A percentile compares a stretch with the other conserved stretches of the same genome.
Evolutionary conservation across 306 rosid species (phyloP).

Genomic region (Lablab purpureus): DNA sequence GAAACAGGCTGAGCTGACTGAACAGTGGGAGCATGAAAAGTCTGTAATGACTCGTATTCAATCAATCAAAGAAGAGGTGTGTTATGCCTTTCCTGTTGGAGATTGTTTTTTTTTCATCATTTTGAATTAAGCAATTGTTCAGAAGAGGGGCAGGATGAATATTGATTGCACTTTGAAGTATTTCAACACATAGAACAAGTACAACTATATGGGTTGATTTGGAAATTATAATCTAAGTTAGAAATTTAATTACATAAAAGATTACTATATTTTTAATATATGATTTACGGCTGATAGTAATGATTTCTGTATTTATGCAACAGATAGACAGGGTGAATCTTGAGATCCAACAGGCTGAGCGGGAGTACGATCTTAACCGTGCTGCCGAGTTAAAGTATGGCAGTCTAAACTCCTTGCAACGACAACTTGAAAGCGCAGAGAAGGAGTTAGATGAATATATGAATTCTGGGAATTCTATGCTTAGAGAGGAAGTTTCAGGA

Average conservation of each 20-base stretch:
- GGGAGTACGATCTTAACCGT: slow-evolving; percentile 96
- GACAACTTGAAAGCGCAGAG: slow-evolving; percentile 79
- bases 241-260: not conserved
- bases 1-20: slow-evolving; percentile 77
- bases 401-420: slow-evolving; percentile 88
- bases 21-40: slow-evolving; percentile 99
- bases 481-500: slow-evolving; percentile 94
- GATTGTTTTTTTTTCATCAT: not conserved
- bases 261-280: slow-evolving; percentile 6
- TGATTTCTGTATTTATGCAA: slow-evolving; percentile 22
- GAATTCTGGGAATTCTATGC: slow-evolving; percentile 94
- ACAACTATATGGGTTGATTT: slow-evolving; percentile 17
- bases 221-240: slow-evolving; percentile 19
- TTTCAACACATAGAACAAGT: not conserved
- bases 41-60: slow-evolving; percentile 95
- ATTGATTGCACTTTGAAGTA: slow-evolving; percentile 4
- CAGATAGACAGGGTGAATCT: slow-evolving; percentile 96
- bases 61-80: slow-evolving; percentile 97
- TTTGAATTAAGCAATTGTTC: not conserved
- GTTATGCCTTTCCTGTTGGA: not conserved
- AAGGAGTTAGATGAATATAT: slow-evolving; percentile 86
- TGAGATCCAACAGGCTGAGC: slow-evolving; percentile 98
- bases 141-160: slow-evolving; percentile 4
- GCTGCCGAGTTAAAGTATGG: slow-evolving; percentile 97
- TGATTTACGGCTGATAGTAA: slow-evolving; percentile 26